A percentile compares a stretch with the other conserved stretches of the same genome.
Evolutionary conservation across 169 alveolate genomes (phyloP).

Genomic region (Plasmodium inui): DNA sequence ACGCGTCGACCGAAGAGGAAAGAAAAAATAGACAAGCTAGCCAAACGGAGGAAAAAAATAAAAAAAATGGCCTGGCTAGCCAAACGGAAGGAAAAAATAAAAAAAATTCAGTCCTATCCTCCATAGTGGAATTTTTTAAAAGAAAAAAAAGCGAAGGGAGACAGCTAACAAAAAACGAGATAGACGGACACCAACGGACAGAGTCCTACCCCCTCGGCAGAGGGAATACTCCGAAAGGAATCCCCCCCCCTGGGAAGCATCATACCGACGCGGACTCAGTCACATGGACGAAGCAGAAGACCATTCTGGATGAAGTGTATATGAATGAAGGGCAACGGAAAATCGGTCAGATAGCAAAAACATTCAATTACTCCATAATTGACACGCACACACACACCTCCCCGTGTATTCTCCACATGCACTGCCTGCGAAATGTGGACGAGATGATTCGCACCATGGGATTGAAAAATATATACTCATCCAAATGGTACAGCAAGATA

Average conservation of each 20-base stretch:
- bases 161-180: neutral
- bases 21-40: neutral
- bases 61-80: neutral
- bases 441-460: conserved; percentile 33
- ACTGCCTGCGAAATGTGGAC: conserved; percentile 59
- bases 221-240: neutral
- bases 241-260: neutral
- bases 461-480: conserved; percentile 48
- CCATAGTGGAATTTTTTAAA: conserved; percentile 5
- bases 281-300: conserved; percentile 38
- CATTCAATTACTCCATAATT: conserved; percentile 59
- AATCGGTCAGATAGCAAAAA: conserved; percentile 66
- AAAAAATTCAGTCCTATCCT: conserved; percentile 5
- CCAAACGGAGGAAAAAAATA: no score
- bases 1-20: neutral
- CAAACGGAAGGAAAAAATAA: neutral
- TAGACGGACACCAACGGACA: neutral
- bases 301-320: conserved; percentile 49
- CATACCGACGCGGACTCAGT: neutral
- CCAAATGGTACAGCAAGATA: conserved; percentile 58
- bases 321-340: conserved; percentile 25
- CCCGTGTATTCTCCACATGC: conserved; percentile 69
- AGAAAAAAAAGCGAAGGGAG: conserved; percentile 5
- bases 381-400: conserved; percentile 58
- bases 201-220: neutral